Base-by-base conservation (phyloP, 164 flowering plant species). In the Dillenia turbinata region DNA sequence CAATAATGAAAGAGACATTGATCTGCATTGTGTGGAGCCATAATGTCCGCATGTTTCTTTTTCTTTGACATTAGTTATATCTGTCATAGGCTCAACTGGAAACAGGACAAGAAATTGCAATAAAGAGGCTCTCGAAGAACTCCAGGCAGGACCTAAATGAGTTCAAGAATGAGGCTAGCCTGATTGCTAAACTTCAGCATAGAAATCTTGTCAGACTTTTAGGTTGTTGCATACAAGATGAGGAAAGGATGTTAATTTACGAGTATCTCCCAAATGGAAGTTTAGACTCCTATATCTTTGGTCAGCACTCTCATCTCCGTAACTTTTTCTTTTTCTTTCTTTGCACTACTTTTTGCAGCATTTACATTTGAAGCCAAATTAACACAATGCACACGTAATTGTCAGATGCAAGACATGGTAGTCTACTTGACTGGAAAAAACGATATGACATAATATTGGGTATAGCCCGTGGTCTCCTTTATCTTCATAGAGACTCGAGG, bases 191-290 rank as follows among this genome's bases (percentile, higher is more conserved):
- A 50, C 79, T 81, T 62, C 85, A 78, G 53, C 85, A 78, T 53
- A 65, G 71, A 49, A 81, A 81, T 64, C 82, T 81, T 17, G 84
- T 81, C 50, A 69, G 61, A 66, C 72, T 81, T 63, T 26, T 78
- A 6, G 81, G 80, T 40, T 80, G 76, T 44, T 77, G 84, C 74
- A 59, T 66, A 58, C 60, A 77, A 10, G 76, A 67, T 2, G 67
- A 66, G 12, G 80, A 79, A 59, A 71, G 56, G 63, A 69, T 83
- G 50, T 57, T 81, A 48, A 44, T 83, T 24, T 83, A 83, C 40
- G 88, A 83, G 54, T 83, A 72, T 71, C 67, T 81, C 81, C 75
- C 69, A 14, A 83, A 81, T 61, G 66, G 65, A 68, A 81, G 88
- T 69, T 54, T 84, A 66, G 84, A 81, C 50, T 54, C 12, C 7